Conservation (phyloP, 2,329 filamentous ascomycete genomes). For the Colletotrichum sp. region DNA sequence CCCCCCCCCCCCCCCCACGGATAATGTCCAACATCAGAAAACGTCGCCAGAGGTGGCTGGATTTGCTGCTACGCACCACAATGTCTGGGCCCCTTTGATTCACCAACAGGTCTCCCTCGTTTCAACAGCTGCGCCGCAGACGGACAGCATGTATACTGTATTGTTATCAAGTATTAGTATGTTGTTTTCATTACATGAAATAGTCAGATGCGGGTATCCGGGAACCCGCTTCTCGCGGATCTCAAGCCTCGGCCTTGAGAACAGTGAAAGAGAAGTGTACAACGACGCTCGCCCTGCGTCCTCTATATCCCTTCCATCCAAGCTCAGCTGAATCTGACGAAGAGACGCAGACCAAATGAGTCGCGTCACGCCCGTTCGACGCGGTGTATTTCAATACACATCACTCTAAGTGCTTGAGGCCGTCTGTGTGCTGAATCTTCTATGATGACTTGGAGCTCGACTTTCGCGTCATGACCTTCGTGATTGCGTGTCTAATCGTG, state of each 20-base stretch:
- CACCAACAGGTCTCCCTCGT: not conserved
- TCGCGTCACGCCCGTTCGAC: not conserved
- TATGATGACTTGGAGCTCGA: constrained; percentile 42
- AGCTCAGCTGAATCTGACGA: not conserved
- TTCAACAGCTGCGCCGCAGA: not conserved
- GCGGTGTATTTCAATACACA: not conserved
- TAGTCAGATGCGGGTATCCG: not conserved
- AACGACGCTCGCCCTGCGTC: not conserved
- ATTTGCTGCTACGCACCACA: not conserved
- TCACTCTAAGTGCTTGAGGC: constrained; percentile 22
- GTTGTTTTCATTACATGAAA: not conserved
- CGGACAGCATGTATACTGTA: not conserved
- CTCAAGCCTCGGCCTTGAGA: not conserved
- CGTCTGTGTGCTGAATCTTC: not conserved
- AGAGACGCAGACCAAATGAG: not conserved
- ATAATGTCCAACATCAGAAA: not conserved
- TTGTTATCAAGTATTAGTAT: constrained; percentile 9
- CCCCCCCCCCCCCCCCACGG: no score
- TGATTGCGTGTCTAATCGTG: constrained; percentile 88
- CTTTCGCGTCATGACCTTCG: constrained; percentile 82
- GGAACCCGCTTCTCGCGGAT: not conserved
- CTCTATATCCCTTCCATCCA: not conserved
- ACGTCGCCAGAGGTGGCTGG: not conserved
- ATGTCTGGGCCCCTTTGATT: not conserved
- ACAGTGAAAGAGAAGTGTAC: not conserved